phyloP scores from a whole-genome alignment of 305 asterid species.

The Striga hermonthica region DNA sequence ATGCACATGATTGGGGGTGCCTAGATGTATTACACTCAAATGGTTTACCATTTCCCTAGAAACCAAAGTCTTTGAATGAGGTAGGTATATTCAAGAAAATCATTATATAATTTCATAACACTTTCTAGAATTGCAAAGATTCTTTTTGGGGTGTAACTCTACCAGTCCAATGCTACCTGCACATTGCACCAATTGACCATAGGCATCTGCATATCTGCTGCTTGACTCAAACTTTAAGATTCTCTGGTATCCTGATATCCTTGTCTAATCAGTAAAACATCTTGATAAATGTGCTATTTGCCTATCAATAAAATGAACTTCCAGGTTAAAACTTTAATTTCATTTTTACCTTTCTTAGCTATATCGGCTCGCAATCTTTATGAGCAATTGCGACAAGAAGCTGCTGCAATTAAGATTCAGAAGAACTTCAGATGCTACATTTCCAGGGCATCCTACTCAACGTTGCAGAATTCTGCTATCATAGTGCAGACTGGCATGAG shows the following conservation, averaged over 20 bases:
- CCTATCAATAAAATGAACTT: constrained; percentile 21
- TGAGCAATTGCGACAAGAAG: constrained; percentile 83
- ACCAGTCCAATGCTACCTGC: constrained; percentile 11
- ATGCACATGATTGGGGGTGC: no score
- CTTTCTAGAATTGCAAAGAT: constrained; percentile 15
- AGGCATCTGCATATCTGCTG: constrained; percentile 8
- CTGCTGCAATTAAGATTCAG: constrained; percentile 85
- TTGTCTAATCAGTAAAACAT: constrained; percentile 26
- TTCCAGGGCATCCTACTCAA: constrained; percentile 58
- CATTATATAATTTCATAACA: constrained; percentile 11
- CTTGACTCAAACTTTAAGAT: constrained; percentile 20
- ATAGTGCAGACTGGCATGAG: constrained; percentile 91
- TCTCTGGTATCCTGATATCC: constrained; percentile 13
- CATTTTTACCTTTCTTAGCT: constrained; percentile 40
- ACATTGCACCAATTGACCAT: constrained; percentile 21
- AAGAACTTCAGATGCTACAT: constrained; percentile 76
- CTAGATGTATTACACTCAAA: not conserved
- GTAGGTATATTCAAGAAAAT: not conserved
- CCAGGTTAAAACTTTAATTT: constrained; percentile 20
- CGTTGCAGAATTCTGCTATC: constrained; percentile 60
- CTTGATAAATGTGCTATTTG: constrained; percentile 25
- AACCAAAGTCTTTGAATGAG: constrained; percentile 1
- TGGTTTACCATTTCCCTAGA: constrained; percentile 9
- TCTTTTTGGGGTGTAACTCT: not conserved
- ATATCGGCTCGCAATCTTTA: constrained; percentile 81